Evolutionary conservation across 2,329 filamentous ascomycete species (phyloP), one percentile per base, ranked within the genome.

Genomic region (Colletotrichum tropicale): DNA sequence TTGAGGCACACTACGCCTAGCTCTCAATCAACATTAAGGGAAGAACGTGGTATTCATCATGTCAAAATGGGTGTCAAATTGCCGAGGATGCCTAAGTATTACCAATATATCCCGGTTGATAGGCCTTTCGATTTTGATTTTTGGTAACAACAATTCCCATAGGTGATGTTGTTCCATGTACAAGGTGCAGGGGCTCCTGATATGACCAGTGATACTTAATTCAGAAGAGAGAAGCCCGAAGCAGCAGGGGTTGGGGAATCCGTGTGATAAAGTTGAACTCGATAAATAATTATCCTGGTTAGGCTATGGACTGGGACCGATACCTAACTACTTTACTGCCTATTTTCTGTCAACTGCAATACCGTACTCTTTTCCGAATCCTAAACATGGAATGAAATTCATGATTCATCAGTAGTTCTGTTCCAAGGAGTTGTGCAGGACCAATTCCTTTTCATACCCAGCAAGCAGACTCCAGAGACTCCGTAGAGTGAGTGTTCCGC

Each of bases 71-170:
- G 1, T 10, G 9, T 43, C 38, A 0, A 5, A n/a, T 43, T n/a
- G 3, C 38, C 18, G 0, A n/a, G 18, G 38, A 43, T 43, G 3
- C 18, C 1, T 43, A n/a, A 43, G 3, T 10, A n/a, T n/a, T 43
- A 43, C 38, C 38, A 43, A 12, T 12, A 12, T 6, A n/a, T n/a
- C 18, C 5, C 8, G 38, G 8, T 43, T 10, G 38, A n/a, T 43
- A 3, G 16, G 8, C 18, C 9, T n/a, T n/a, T 43, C 38, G 18
- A 43, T n/a, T 43, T 0, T 0, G 38, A 0, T n/a, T n/a, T 43
- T 43, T n/a, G 18, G 9, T 43, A n/a, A n/a, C 5, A 43, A n/a
- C 38, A 43, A 43, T 43, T 43, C 9, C 9, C 12, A 43, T n/a
- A n/a, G 18, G 3, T 6, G 9, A 10, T 43, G 8, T 10, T 43